A percentile compares a stretch with the other conserved stretches of the same genome.
These are phyloP conservation scores for Fusarium nodosum DNA, from an alignment of 2,329 filamentous ascomycete species.

Conservation along the genomic window DNA sequence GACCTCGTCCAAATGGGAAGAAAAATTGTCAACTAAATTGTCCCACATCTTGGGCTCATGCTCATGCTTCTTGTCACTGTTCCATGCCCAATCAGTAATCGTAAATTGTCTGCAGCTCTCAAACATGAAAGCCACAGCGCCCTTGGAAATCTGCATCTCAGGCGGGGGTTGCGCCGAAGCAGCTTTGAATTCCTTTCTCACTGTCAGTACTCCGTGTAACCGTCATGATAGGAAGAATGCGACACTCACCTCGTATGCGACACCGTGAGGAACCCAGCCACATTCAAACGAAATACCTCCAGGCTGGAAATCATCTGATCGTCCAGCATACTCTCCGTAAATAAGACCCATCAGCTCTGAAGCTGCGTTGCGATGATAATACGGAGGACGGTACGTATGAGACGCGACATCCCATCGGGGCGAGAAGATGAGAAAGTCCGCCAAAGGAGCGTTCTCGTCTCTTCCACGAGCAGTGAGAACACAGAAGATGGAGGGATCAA, in stretches of 20 bases:
- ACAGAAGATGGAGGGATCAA: conserved; percentile 75
- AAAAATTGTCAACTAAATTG: conserved; percentile 46
- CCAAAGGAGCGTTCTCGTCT: conserved; percentile 66
- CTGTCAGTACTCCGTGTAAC: neutral
- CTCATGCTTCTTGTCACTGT: conserved; percentile 47
- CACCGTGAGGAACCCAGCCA: conserved; percentile 39
- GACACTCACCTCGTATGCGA: conserved; percentile 35
- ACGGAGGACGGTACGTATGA: conserved; percentile 74
- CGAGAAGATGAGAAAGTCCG: conserved; percentile 77
- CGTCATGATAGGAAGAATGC: rapidly evolving
- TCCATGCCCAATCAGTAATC: conserved; percentile 47
- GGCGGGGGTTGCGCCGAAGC: conserved; percentile 41
- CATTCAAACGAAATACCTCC: conserved; percentile 40
- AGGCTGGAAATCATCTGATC: conserved; percentile 39
- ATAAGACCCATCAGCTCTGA: conserved; percentile 70
- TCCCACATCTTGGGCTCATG: conserved; percentile 50
- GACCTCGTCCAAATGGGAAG: conserved; percentile 40
- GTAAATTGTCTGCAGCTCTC: conserved; percentile 47
- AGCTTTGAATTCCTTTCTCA: conserved; percentile 37
- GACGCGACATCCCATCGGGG: conserved; percentile 74
- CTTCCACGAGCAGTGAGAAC: conserved; percentile 72
- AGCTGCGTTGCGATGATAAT: conserved; percentile 73
- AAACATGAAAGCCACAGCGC: conserved; percentile 47
- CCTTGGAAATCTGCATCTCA: conserved; percentile 43
- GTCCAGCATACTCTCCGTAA: conserved; percentile 53